phyloP scores from a whole-genome alignment of 345 rosid species.

The Syzygium aqueum region DNA sequence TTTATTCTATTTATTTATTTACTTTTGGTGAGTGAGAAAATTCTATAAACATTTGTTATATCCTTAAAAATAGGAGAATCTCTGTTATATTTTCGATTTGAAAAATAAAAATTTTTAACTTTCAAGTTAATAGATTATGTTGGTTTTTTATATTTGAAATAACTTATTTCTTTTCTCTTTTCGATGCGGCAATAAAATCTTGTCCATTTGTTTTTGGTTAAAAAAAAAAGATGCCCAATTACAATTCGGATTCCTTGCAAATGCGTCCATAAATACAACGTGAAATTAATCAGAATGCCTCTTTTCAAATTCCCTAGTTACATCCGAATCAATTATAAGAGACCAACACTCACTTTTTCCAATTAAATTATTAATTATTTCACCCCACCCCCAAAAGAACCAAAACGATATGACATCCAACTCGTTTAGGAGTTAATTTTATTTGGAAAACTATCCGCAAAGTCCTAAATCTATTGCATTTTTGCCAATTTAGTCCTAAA shows the following conservation, averaged over 20 bases:
- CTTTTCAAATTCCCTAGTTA: background rate
- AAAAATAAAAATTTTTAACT: background rate
- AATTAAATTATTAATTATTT: background rate
- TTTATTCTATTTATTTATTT: background rate
- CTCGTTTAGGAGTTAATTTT: background rate
- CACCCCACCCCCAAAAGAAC: background rate
- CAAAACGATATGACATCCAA: background rate
- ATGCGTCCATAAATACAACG: background rate
- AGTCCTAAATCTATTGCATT: rapidly evolving
- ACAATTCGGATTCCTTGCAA: background rate
- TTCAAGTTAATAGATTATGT: background rate
- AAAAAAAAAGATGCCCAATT: background rate
- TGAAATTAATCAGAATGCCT: background rate
- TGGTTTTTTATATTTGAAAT: background rate
- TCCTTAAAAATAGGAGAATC: background rate
- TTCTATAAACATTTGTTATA: background rate
- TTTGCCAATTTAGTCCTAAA: rapidly evolving
- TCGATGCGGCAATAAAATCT: background rate
- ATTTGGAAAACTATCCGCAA: background rate
- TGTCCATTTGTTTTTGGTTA: background rate
- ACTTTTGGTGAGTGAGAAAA: background rate
- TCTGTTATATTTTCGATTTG: background rate
- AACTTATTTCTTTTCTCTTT: background rate
- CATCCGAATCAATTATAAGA: background rate
- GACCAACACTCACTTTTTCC: background rate